Evolutionary conservation across 75 land plant species (phyloP), one percentile per base, ranked within the genome.

Genomic region (Pinus tabuliformis): DNA sequence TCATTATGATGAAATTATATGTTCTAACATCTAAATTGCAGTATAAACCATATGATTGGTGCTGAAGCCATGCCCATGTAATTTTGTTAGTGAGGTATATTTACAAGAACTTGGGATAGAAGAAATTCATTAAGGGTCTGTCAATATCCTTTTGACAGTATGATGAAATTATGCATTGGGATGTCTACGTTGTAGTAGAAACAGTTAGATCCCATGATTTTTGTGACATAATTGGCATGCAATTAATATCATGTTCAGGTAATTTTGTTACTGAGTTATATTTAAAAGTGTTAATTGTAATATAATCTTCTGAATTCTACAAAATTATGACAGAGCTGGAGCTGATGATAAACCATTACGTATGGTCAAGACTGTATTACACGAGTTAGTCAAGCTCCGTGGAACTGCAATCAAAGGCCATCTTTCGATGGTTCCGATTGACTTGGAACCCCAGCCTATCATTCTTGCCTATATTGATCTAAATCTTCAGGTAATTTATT

Each of bases 381-480:
- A 97, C 83, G 99, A 97, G 85, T 91, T 97, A 61, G 99, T 97
- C 30, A 97, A 97, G 80, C 90, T 95, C 63, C 92, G 98, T 71
- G 98, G 94, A 61, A 93, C 99, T 72, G 93, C 99, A 71, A 97
- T 97, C 11, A 97, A 97, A 76, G 99, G 98, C 57, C 99, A 97
- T 77, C 88, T 97, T 11, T 97, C 99, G 0, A 91, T 97, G 98
- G 99, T 97, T 60, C 99, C 99, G 4, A 97, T 97, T 65, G 99
- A 97, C 76, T 84, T 82, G 83, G 95, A 97, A 70, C 99, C 99
- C 37, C 99, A 91, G 73, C 99, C 99, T 14, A 97, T 97, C 42
- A 97, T 97, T 84, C 99, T 97, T 81, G 99, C 99, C 9, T 97
- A 97, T 75, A 97, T 97, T 73, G 99, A 97, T 80, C 94, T 97